phyloP scores from a whole-genome alignment of 1,284 basidiomycete species.

The Ceratobasidium sp. region DNA sequence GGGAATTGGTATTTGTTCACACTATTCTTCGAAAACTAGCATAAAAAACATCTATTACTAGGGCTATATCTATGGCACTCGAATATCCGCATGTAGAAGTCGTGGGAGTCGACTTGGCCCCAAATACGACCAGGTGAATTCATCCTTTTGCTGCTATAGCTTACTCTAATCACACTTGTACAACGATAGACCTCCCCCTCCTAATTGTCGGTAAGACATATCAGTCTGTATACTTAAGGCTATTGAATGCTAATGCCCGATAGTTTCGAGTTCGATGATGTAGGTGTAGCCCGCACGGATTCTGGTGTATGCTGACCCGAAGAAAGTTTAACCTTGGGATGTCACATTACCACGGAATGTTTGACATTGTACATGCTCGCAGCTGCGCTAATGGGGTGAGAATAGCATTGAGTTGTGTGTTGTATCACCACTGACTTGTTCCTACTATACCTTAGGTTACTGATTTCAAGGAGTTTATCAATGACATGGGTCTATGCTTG shows the following conservation, averaged over 20 bases:
- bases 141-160: background rate
- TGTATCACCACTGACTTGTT: background rate
- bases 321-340: slow-evolving; percentile 32
- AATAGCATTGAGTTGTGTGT: background rate
- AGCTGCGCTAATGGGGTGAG: slow-evolving; percentile 39
- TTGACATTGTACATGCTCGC: slow-evolving; percentile 43
- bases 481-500: slow-evolving; percentile 42
- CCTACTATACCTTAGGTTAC: slow-evolving; percentile 12
- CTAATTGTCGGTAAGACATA: slow-evolving; percentile 23
- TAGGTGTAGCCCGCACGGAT: background rate
- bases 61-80: slow-evolving; percentile 40
- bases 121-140: slow-evolving; percentile 28
- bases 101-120: slow-evolving; percentile 41
- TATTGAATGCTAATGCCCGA: background rate
- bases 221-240: background rate
- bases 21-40: background rate
- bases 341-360: slow-evolving; percentile 43
- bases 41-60: background rate
- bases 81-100: slow-evolving; percentile 44
- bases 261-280: slow-evolving; percentile 45
- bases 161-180: background rate
- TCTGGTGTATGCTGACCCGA: background rate
- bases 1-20: slow-evolving; percentile 40
- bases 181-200: slow-evolving; percentile 24
- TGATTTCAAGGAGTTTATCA: slow-evolving; percentile 31